phyloP scores from a whole-genome alignment of 2,329 filamentous ascomycete species.

The Hypoxylon sp. region DNA sequence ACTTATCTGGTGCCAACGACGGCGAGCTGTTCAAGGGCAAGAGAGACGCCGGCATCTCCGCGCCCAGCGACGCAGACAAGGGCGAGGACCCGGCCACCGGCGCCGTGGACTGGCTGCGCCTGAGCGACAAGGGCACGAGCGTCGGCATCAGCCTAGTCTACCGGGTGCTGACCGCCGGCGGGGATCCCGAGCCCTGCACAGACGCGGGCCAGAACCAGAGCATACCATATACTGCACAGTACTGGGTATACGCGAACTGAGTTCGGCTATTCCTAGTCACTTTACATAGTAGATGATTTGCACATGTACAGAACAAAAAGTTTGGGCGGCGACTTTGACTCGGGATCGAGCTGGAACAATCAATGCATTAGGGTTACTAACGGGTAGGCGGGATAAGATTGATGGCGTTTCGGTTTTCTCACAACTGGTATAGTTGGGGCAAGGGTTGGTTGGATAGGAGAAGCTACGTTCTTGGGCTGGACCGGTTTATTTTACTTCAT shows the following conservation, averaged over 20 bases:
- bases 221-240: slow-evolving; percentile 69
- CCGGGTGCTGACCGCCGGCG: slow-evolving; percentile 69
- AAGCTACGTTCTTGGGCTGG: slow-evolving; percentile 8
- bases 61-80: slow-evolving; percentile 64
- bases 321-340: slow-evolving; percentile 2
- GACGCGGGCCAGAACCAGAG: slow-evolving; percentile 61
- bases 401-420: slow-evolving; percentile 24
- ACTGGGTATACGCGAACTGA: slow-evolving; percentile 66
- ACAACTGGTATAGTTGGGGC: neutral
- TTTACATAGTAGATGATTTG: neutral
- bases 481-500: slow-evolving; percentile 2
- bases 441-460: neutral
- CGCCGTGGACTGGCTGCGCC: slow-evolving; percentile 69
- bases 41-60: slow-evolving; percentile 65
- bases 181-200: slow-evolving; percentile 61
- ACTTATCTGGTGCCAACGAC: slow-evolving; percentile 59
- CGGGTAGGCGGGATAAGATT: neutral
- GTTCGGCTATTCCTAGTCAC: neutral
- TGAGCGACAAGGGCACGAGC: slow-evolving; percentile 60
- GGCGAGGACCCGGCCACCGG: slow-evolving; percentile 63
- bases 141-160: slow-evolving; percentile 62
- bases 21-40: slow-evolving; percentile 62
- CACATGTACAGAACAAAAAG: neutral
- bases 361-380: neutral
- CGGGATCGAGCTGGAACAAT: neutral